Evolutionary conservation across 2,329 filamentous ascomycete genomes (phyloP).

Genomic region (Ascomycota sp.): DNA sequence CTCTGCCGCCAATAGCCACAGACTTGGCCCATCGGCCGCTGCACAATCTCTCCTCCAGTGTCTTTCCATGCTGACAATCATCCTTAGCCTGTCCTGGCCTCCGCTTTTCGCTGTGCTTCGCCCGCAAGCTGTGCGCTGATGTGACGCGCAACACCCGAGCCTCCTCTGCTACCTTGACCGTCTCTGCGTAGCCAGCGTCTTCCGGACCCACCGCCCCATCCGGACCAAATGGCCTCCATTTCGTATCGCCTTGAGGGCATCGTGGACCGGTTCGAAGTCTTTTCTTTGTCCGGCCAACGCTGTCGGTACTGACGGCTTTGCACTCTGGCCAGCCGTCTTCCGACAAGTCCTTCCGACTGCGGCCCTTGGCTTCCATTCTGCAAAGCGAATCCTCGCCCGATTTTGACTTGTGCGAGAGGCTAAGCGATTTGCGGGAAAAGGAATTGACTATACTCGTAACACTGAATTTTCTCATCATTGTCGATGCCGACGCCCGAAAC

Average conservation of each 20-base stretch:
- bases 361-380: not conserved
- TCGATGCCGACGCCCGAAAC: constrained; percentile 60
- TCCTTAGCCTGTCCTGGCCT: not conserved
- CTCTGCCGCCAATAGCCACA: not conserved
- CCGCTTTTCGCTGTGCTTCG: constrained; percentile 1
- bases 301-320: not conserved
- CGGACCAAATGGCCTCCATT: not conserved
- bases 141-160: constrained; percentile 1
- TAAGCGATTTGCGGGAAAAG: constrained; percentile 52
- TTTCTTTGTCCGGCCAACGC: not conserved
- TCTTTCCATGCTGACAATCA: constrained; percentile 2
- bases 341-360: not conserved
- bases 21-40: not conserved
- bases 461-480: constrained; percentile 74
- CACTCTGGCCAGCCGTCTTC: not conserved
- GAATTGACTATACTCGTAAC: constrained; percentile 59
- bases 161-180: not conserved
- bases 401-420: constrained; percentile 14
- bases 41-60: not conserved
- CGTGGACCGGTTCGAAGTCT: not conserved
- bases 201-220: not conserved
- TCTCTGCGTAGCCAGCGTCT: not conserved
- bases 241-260: not conserved
- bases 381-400: not conserved
- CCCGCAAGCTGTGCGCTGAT: constrained; percentile 2